These are phyloP conservation scores for Pseudopithomyces chartarum DNA, from an alignment of 2,329 filamentous ascomycete genomes.

Conservation along the genomic window DNA sequence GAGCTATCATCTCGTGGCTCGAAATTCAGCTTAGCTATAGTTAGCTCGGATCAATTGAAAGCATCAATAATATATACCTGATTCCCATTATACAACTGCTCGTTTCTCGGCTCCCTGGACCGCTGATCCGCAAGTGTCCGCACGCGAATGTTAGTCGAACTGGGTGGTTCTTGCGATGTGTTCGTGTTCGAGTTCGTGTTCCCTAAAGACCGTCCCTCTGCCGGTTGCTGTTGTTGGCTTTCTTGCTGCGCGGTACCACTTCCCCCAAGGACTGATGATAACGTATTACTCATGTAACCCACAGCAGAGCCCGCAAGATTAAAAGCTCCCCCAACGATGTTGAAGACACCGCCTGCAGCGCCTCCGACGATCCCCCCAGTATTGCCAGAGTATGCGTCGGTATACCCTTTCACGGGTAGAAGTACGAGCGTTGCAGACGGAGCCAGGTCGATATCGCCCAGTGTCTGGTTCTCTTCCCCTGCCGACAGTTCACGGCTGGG, in stretches of 20 bases:
- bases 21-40: constrained; percentile 64
- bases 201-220: constrained; percentile 14
- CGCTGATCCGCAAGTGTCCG: constrained; percentile 52
- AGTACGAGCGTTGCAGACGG: constrained; percentile 85
- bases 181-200: too few species aligned
- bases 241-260: constrained; percentile 16
- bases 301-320: constrained; percentile 42
- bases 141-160: constrained; percentile 44
- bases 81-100: constrained; percentile 90
- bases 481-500: constrained; percentile 77
- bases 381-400: constrained; percentile 60
- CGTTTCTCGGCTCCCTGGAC: constrained; percentile 60
- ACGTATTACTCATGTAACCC: constrained; percentile 37
- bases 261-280: constrained; percentile 37
- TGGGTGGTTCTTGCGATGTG: constrained; percentile 16
- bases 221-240: constrained; percentile 15
- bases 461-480: constrained; percentile 71
- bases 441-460: constrained; percentile 72
- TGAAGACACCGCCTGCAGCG: constrained; percentile 27
- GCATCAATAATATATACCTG: constrained; percentile 63
- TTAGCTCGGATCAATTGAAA: constrained; percentile 12
- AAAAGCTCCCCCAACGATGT: constrained; percentile 40
- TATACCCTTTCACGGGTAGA: constrained; percentile 68
- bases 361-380: constrained; percentile 37
- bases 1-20: constrained; percentile 62